Conservation (phyloP, 345 rosid genomes). For the Euclidium syriacum region DNA sequence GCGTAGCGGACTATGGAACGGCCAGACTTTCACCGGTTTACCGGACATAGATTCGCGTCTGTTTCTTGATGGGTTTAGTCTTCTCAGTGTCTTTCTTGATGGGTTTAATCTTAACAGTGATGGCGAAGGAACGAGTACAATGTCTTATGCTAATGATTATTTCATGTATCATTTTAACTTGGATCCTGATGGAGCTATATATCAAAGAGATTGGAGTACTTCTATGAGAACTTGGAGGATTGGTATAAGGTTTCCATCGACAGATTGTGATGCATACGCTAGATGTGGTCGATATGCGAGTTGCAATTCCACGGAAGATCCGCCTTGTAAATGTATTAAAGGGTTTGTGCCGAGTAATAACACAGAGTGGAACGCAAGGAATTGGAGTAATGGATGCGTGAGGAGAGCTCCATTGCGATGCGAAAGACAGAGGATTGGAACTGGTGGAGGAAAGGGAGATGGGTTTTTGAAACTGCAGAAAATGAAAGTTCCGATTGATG, state of each 20-base stretch:
- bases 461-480: too few species aligned
- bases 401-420: too few species aligned
- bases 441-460: too few species aligned
- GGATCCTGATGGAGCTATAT: constrained; percentile 16
- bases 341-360: constrained; percentile 38
- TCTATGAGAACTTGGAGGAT: background rate
- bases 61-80: too few species aligned
- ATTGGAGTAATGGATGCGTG: too few species aligned
- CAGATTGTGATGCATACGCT: constrained; percentile 35
- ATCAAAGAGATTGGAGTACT: background rate
- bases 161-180: background rate
- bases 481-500: constrained; percentile 35
- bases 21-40: constrained; percentile 24
- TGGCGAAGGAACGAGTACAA: background rate
- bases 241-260: background rate
- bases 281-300: constrained; percentile 39
- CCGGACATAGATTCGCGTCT: background rate
- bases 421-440: too few species aligned
- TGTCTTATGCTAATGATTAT: background rate
- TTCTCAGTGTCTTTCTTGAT: too few species aligned
- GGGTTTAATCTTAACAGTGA: constrained; percentile 8
- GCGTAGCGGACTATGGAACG: constrained; percentile 49
- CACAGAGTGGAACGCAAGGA: too few species aligned
- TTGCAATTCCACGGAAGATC: constrained; percentile 16
- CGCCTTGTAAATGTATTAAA: constrained; percentile 39